Conservation (phyloP, 106 monocot genomes). For the Dactylorhiza incarnata region DNA sequence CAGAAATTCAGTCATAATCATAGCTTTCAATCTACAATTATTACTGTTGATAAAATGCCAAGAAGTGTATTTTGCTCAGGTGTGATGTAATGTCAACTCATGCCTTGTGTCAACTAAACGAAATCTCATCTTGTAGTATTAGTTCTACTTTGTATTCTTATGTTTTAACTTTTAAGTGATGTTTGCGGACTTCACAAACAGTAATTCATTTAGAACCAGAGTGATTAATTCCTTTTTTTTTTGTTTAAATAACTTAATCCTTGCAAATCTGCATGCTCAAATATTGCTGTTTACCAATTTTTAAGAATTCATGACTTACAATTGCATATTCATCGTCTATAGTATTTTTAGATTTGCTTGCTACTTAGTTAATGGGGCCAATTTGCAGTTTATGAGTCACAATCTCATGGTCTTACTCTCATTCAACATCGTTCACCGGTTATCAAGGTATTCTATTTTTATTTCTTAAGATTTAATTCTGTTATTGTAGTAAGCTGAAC, state of each 20-base stretch:
- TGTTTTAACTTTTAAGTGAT: no score
- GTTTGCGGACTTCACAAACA: no score
- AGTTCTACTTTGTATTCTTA: no score
- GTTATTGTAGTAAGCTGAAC: not conserved
- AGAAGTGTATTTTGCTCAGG: not conserved
- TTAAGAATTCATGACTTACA: not conserved
- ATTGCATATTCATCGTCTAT: not conserved
- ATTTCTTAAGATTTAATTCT: not conserved
- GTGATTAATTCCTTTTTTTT: not conserved
- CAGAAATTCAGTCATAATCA: not conserved
- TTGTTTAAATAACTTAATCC: not conserved
- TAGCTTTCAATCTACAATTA: not conserved
- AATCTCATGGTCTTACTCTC: conserved; percentile 27
- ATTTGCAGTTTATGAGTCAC: conserved; percentile 48
- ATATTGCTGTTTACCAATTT: not conserved
- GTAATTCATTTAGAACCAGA: not conserved
- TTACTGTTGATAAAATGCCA: not conserved
- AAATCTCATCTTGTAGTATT: no score
- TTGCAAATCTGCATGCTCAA: not conserved
- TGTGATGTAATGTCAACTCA: not conserved
- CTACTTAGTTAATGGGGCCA: not conserved
- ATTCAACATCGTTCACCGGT: conserved; percentile 75
- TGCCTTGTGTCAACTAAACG: no score
- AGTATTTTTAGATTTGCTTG: not conserved
- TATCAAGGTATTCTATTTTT: conserved; percentile 34